Evolutionary conservation across 352 stramenopile species (phyloP).

Genomic region (Globisporangium irregulare): DNA sequence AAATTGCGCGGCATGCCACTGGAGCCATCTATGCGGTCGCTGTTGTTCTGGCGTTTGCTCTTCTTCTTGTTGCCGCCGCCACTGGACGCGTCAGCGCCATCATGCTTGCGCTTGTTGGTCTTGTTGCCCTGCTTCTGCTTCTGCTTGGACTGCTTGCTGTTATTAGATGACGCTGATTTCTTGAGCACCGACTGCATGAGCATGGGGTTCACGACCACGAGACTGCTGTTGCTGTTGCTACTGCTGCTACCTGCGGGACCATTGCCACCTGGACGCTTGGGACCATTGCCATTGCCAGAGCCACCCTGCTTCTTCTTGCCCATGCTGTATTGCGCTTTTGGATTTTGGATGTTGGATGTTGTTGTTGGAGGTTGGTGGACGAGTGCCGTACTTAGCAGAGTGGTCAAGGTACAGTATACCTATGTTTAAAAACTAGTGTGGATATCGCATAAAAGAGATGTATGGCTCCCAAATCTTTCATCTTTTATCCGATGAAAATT

Average conservation of each 20-base stretch:
- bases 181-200: slow-evolving; percentile 25
- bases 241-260: not conserved
- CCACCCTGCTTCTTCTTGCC: slow-evolving; percentile 14
- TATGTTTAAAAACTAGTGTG: not conserved
- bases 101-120: slow-evolving; percentile 20
- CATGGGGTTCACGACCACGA: slow-evolving; percentile 19
- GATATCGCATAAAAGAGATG: not conserved
- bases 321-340: not conserved
- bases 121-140: slow-evolving; percentile 14
- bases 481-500: not conserved
- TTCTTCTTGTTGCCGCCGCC: slow-evolving; percentile 9
- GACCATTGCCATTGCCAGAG: not conserved
- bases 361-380: not conserved
- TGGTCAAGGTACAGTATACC: not conserved
- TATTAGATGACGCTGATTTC: not conserved
- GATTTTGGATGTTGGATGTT: not conserved
- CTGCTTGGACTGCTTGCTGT: slow-evolving; percentile 6
- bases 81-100: not conserved
- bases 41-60: slow-evolving; percentile 3
- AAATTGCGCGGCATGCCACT: not conserved
- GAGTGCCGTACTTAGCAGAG: not conserved
- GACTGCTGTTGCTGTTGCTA: not conserved
- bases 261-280: slow-evolving; percentile 2
- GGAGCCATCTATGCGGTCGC: not conserved
- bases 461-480: not conserved